Evolutionary conservation across 345 rosid species (phyloP).

Genomic region (Citrus mangshanensis): DNA sequence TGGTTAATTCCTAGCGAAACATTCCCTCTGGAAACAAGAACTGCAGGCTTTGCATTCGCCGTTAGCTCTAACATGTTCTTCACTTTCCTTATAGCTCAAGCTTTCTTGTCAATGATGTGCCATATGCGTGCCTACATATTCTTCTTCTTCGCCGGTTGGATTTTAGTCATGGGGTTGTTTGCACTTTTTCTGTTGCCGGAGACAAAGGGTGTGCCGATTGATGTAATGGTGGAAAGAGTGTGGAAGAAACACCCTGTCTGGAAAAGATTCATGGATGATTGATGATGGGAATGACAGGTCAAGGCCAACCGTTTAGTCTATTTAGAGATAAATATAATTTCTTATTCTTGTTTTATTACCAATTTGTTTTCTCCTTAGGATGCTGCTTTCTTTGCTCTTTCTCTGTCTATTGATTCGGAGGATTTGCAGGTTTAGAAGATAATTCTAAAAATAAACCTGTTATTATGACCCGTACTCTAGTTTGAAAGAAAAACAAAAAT

Average conservation of each 20-base stretch:
- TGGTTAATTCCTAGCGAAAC: conserved; percentile 79
- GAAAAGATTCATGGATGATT: conserved; percentile 31
- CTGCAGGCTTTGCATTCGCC: conserved; percentile 55
- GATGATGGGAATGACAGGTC: background rate
- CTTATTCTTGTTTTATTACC: background rate
- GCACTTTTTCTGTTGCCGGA: conserved; percentile 48
- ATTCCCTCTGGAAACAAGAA: conserved; percentile 62
- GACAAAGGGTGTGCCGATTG: conserved; percentile 53
- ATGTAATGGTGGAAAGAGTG: conserved; percentile 46
- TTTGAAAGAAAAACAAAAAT: too few species aligned
- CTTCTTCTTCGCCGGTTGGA: conserved; percentile 67
- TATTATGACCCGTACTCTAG: background rate
- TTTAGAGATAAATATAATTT: conserved; percentile 9
- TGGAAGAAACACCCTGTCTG: conserved; percentile 47
- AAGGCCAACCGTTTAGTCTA: background rate
- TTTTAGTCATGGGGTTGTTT: conserved; percentile 54
- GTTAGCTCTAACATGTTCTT: conserved; percentile 79
- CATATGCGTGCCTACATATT: conserved; percentile 43
- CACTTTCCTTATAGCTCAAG: conserved; percentile 81
- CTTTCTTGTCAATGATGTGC: conserved; percentile 65
- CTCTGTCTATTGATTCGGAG: background rate
- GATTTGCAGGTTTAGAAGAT: background rate
- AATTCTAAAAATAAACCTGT: background rate
- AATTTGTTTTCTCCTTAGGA: background rate
- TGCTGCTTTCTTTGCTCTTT: background rate